Evolutionary conservation across 2,329 filamentous ascomycete species (phyloP).

Genomic region (Penicillium sumatraense): DNA sequence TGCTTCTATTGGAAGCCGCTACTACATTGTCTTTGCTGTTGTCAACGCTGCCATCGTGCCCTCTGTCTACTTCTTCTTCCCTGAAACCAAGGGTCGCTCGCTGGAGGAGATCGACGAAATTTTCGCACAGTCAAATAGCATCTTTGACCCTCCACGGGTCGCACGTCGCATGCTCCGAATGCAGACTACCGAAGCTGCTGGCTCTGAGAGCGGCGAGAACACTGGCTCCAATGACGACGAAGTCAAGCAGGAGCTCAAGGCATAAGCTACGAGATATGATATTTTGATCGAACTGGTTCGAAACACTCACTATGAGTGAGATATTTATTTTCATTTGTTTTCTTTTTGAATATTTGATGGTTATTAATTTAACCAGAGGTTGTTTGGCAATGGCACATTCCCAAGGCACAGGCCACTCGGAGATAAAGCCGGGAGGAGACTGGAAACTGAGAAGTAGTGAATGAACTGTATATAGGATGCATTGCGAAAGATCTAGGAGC

Average conservation of each 20-base stretch:
- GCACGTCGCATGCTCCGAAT: slow-evolving; percentile 1
- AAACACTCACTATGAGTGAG: neutral
- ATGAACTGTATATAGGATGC: slow-evolving; percentile 5
- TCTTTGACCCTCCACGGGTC: slow-evolving; percentile 15
- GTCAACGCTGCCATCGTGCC: slow-evolving; percentile 42
- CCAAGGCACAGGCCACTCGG: slow-evolving; percentile 1
- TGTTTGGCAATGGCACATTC: neutral
- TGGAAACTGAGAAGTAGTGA: neutral
- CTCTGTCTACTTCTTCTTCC: slow-evolving; percentile 44
- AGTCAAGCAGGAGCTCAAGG: neutral
- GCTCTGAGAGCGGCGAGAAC: slow-evolving; percentile 2
- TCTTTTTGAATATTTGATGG: neutral
- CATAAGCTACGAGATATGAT: slow-evolving; percentile 5
- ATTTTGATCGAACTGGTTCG: slow-evolving; percentile 2
- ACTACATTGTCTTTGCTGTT: slow-evolving; percentile 51
- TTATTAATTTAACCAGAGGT: neutral
- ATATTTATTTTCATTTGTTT: neutral
- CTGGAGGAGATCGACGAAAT: slow-evolving; percentile 47
- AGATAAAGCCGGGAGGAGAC: neutral
- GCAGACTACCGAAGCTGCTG: neutral
- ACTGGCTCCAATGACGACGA: slow-evolving; percentile 1
- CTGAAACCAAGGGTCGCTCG: slow-evolving; percentile 44
- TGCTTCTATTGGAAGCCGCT: slow-evolving; percentile 52
- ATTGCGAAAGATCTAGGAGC: slow-evolving; percentile 4
- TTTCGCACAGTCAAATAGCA: slow-evolving; percentile 34